These are phyloP conservation scores for Podospora tetraspora DNA, from an alignment of 495 filamentous ascomycete genomes.

Conservation along the genomic window DNA sequence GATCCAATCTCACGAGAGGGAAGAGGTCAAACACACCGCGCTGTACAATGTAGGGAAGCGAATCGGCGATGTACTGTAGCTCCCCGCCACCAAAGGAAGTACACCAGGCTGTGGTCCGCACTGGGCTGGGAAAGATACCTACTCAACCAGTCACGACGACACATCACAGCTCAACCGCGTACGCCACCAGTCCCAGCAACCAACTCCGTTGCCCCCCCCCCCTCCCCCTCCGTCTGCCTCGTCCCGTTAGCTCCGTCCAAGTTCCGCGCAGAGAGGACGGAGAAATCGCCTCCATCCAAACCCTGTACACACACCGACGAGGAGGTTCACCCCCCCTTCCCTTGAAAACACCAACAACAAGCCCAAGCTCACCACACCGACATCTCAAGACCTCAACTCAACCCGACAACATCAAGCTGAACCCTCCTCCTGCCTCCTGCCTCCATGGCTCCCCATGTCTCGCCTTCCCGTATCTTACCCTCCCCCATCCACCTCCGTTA, in stretches of 20 bases:
- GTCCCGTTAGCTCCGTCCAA: not conserved
- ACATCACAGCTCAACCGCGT: not conserved
- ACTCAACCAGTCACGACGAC: not conserved
- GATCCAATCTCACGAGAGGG: not conserved
- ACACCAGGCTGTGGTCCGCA: not conserved
- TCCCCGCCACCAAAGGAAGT: not conserved
- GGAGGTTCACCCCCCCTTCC: no score
- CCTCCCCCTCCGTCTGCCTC: not conserved
- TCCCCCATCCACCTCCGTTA: not conserved
- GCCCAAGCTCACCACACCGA: not conserved
- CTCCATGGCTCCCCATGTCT: not conserved
- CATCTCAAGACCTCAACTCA: no score
- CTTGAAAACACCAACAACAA: not conserved
- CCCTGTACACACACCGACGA: not conserved
- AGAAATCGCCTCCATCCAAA: not conserved
- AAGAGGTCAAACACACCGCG: not conserved
- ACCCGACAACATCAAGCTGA: not conserved
- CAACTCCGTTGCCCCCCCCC: not conserved
- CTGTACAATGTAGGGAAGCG: not conserved
- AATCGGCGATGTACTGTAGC: not conserved
- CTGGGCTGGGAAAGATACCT: not conserved
- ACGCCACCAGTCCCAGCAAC: not conserved
- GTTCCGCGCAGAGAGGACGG: not conserved
- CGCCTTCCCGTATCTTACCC: not conserved
- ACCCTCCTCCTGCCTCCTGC: not conserved